phyloP scores from a whole-genome alignment of 495 filamentous ascomycete species.

The Xylaria intraflava region DNA sequence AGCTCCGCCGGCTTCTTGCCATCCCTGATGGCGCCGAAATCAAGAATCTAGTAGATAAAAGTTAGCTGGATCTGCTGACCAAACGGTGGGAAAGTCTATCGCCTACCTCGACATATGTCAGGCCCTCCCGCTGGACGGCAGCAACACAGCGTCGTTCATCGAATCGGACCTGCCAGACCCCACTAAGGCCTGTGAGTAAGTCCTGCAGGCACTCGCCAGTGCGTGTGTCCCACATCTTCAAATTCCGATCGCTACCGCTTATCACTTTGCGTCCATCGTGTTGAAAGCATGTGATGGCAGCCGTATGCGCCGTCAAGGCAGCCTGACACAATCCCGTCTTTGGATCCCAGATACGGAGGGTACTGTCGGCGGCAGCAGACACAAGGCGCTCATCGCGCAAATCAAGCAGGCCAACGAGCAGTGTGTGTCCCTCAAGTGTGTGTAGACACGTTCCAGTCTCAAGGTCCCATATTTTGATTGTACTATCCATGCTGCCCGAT shows the following conservation, averaged over 20 bases:
- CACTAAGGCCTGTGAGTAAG: conserved; percentile 88
- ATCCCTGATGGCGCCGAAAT: conserved; percentile 86
- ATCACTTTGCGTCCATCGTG: conserved; percentile 97
- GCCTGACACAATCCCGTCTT: conserved; percentile 86
- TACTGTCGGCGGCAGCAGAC: conserved; percentile 91
- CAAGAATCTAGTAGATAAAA: conserved; percentile 57
- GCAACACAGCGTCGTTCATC: conserved; percentile 93
- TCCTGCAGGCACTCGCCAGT: conserved; percentile 90
- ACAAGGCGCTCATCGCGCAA: conserved; percentile 82
- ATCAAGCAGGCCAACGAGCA: conserved; percentile 87
- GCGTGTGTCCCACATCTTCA: conserved; percentile 98
- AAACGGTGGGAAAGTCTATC: background rate
- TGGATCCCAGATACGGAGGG: conserved; percentile 94
- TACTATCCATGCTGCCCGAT: conserved; percentile 96
- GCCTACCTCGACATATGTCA: conserved; percentile 95
- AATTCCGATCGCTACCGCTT: conserved; percentile 85
- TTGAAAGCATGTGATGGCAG: conserved; percentile 98
- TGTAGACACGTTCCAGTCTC: conserved; percentile 77
- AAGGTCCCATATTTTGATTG: conserved; percentile 98
- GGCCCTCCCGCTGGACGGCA: conserved; percentile 82
- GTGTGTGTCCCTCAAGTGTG: conserved; percentile 90
- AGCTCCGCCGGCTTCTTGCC: conserved; percentile 67
- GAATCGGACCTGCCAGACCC: conserved; percentile 98
- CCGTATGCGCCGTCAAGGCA: conserved; percentile 85
- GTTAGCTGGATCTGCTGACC: background rate